Conservation (phyloP, 768 basidiomycete genomes). For the Jaapia argillacea region DNA sequence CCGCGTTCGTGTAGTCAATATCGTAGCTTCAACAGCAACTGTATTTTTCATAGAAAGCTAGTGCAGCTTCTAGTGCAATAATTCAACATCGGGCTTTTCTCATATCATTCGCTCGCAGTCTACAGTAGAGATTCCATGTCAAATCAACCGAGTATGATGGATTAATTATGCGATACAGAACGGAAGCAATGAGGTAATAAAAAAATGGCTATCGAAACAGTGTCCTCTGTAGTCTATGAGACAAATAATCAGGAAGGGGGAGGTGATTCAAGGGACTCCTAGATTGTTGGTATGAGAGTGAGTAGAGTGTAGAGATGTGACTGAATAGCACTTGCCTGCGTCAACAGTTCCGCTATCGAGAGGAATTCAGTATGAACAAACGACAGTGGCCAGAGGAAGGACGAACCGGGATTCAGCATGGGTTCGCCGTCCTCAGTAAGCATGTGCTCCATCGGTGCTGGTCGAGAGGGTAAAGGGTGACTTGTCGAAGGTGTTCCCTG, state of each 20-base stretch:
- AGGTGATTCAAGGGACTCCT: conserved; percentile 67
- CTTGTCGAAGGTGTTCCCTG: conserved; percentile 5
- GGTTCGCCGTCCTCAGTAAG: conserved; percentile 56
- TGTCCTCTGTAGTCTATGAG: too few relatives aligned
- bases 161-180: too few relatives aligned
- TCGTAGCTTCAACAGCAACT: too few relatives aligned
- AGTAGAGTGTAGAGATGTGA: not conserved
- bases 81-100: too few relatives aligned
- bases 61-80: too few relatives aligned
- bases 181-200: too few relatives aligned
- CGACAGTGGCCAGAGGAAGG: not conserved
- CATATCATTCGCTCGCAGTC: too few relatives aligned
- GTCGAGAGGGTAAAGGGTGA: conserved; percentile 16
- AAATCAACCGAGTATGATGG: too few relatives aligned
- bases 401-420: conserved; percentile 59
- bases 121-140: too few relatives aligned
- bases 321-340: conserved; percentile 32
- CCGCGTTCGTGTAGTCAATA: too few relatives aligned
- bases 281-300: not conserved
- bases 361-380: conserved; percentile 4
- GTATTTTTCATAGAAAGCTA: too few relatives aligned
- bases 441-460: conserved; percentile 41
- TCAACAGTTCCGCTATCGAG: conserved; percentile 44
- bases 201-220: too few relatives aligned
- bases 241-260: conserved; percentile 44